Conservation (phyloP, 495 filamentous ascomycete species). For the Annulohypoxylon nitens region DNA sequence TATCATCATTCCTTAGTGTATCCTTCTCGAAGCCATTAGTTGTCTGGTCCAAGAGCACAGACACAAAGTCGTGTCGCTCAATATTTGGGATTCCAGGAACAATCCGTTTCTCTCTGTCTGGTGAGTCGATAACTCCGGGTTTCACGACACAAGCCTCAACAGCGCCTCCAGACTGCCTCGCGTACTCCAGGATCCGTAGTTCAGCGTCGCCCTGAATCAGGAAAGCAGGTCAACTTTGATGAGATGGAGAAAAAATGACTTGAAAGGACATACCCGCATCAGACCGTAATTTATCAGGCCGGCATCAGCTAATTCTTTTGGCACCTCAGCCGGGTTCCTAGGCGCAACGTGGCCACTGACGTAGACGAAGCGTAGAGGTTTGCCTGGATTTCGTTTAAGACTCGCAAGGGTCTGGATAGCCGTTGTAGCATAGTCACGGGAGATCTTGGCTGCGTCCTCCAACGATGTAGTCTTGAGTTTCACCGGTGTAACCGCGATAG, state of each 20-base stretch:
- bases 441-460: conserved; percentile 57
- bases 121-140: no score
- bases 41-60: no score
- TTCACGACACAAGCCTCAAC: no score
- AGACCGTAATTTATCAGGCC: no score
- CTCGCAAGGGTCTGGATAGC: conserved; percentile 57
- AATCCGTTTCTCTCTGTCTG: neutral
- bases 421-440: conserved; percentile 57
- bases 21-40: no score
- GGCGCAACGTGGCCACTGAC: neutral
- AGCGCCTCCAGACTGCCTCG: no score
- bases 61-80: neutral
- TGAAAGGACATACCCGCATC: no score
- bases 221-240: no score
- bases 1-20: no score
- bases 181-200: no score
- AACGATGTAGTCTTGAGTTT: conserved; percentile 51
- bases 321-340: neutral
- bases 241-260: no score
- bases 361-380: neutral
- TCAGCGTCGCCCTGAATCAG: no score
- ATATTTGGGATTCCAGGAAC: neutral
- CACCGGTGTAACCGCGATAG: conserved; percentile 59
- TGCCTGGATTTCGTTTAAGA: neutral
- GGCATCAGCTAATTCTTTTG: neutral